A percentile compares a stretch with the other conserved stretches of the same genome.
These are phyloP conservation scores for Penicillium verhagenii DNA, from an alignment of 495 filamentous ascomycete species.

Conservation along the genomic window DNA sequence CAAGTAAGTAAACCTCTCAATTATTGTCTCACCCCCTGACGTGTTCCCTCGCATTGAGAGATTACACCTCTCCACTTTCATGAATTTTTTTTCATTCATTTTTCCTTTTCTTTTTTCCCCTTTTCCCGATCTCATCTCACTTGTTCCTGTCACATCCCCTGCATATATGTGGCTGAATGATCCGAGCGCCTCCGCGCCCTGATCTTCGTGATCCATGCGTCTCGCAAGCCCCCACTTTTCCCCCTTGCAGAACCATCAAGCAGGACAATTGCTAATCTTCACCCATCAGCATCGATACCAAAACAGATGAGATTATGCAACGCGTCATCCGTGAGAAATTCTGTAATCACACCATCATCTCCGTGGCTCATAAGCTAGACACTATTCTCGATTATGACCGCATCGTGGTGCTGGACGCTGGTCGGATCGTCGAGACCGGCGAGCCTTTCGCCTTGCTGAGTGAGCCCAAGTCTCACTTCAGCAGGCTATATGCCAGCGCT, in stretches of 20 bases:
- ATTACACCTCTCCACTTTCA: slow-evolving; percentile 6
- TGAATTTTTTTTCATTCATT: neutral
- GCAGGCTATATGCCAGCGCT: slow-evolving; percentile 30
- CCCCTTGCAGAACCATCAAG: slow-evolving; percentile 14
- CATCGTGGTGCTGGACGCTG: slow-evolving; percentile 47
- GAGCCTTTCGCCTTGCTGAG: slow-evolving; percentile 36
- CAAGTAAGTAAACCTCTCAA: slow-evolving; percentile 35
- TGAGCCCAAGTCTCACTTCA: slow-evolving; percentile 33
- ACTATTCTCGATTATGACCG: slow-evolving; percentile 56
- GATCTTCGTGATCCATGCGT: slow-evolving; percentile 8
- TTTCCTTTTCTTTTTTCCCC: slow-evolving; percentile 3
- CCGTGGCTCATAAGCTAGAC: slow-evolving; percentile 63
- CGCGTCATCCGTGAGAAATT: slow-evolving; percentile 59
- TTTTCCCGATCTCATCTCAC: slow-evolving; percentile 2
- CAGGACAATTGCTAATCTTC: slow-evolving; percentile 3
- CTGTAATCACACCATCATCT: slow-evolving; percentile 55
- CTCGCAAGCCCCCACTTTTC: neutral
- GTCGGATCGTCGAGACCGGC: slow-evolving; percentile 46
- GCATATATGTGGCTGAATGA: slow-evolving; percentile 26
- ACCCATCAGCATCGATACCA: slow-evolving; percentile 48
- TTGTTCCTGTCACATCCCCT: slow-evolving; percentile 18
- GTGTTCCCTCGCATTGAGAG: slow-evolving; percentile 13
- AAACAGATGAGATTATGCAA: slow-evolving; percentile 59
- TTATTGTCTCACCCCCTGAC: slow-evolving; percentile 17
- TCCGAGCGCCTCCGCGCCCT: slow-evolving; percentile 16